Evolutionary conservation across 768 basidiomycete genomes (phyloP).

Genomic region (Clitopilus hobsonii): DNA sequence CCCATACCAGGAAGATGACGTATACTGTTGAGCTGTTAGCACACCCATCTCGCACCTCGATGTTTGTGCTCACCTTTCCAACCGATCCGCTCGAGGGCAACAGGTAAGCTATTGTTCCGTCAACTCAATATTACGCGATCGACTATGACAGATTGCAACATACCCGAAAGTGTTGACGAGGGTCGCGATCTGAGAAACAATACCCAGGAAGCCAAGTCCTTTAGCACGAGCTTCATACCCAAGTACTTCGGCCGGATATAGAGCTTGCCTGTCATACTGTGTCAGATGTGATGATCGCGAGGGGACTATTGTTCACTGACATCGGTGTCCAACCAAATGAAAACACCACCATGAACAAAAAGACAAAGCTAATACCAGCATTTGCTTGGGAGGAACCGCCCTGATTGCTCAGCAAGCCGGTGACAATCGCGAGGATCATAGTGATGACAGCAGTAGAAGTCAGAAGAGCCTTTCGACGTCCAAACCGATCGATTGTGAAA

Average conservation of each 20-base stretch:
- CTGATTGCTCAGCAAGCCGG: constrained; percentile 36
- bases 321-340: constrained; percentile 56
- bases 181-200: constrained; percentile 35
- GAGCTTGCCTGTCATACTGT: constrained; percentile 34
- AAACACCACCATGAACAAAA: constrained; percentile 47
- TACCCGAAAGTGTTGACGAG: constrained; percentile 50
- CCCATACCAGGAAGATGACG: constrained; percentile 45
- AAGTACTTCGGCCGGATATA: constrained; percentile 51
- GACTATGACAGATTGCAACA: constrained; percentile 8
- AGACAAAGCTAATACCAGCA: constrained; percentile 50
- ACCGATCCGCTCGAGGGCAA: constrained; percentile 36
- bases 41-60: background rate
- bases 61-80: constrained; percentile 37
- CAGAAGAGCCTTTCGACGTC: constrained; percentile 41
- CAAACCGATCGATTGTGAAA: constrained; percentile 42
- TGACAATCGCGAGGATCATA: constrained; percentile 39
- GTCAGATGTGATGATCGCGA: background rate
- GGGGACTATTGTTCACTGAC: constrained; percentile 18
- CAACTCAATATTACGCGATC: background rate
- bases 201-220: constrained; percentile 45
- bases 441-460: constrained; percentile 31
- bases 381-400: constrained; percentile 33
- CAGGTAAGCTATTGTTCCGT: constrained; percentile 30
- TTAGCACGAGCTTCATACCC: constrained; percentile 47
- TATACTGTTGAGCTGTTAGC: constrained; percentile 31